Percentiles rank a stretch among this genome's conserved stretches.
These are phyloP conservation scores for Lecanosticta acicola DNA, from an alignment of 2,329 filamentous ascomycete genomes.

Conservation along the genomic window DNA sequence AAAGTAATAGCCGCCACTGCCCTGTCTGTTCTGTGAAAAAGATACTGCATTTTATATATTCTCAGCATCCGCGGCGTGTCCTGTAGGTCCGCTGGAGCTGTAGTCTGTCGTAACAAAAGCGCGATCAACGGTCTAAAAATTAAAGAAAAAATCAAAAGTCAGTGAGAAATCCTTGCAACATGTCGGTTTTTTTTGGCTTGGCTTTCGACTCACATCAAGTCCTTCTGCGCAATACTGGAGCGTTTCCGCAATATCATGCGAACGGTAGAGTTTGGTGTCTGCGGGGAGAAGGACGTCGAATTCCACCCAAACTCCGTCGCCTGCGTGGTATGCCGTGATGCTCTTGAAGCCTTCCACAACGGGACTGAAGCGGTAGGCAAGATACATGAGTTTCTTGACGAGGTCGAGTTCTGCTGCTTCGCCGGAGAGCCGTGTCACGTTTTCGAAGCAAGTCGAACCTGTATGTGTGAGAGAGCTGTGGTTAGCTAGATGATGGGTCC, in stretches of 20 bases:
- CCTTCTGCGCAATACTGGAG: slow-evolving; percentile 58
- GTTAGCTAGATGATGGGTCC: neutral
- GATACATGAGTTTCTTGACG: slow-evolving; percentile 53
- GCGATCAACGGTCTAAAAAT: slow-evolving; percentile 38
- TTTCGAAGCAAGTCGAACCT: slow-evolving; percentile 50
- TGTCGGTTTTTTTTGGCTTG: too few species aligned
- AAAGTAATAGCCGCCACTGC: too few species aligned
- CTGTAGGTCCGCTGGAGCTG: slow-evolving; percentile 37
- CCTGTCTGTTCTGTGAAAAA: too few species aligned
- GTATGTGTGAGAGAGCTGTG: neutral
- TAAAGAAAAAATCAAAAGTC: too few species aligned
- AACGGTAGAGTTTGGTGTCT: slow-evolving; percentile 46
- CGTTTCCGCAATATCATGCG: slow-evolving; percentile 58
- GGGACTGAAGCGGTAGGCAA: slow-evolving; percentile 46
- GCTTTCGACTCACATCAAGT: slow-evolving; percentile 30
- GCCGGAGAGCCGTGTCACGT: slow-evolving; percentile 56
- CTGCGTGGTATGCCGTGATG: slow-evolving; percentile 53
- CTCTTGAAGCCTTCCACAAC: slow-evolving; percentile 35
- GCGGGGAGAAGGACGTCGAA: slow-evolving; percentile 55
- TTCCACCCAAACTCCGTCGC: slow-evolving; percentile 59
- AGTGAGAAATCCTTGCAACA: too few species aligned
- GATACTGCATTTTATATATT: slow-evolving; percentile 10
- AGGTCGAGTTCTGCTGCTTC: slow-evolving; percentile 49
- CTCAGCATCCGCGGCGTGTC: slow-evolving; percentile 35
- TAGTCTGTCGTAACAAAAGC: slow-evolving; percentile 51